phyloP scores from a whole-genome alignment of 805 yeast species.

The Yarrowia keelungensis region DNA sequence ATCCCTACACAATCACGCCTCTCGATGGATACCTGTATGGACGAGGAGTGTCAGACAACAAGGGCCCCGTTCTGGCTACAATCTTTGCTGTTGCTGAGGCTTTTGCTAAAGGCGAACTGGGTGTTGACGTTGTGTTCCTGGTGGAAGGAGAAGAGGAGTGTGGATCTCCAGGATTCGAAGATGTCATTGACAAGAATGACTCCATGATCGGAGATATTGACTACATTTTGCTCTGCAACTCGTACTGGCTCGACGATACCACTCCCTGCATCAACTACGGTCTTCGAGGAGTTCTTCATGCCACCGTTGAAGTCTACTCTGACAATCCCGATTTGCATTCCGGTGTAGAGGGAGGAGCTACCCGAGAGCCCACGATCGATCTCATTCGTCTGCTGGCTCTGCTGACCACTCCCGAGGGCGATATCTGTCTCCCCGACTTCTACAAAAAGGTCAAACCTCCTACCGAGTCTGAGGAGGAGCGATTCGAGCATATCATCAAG shows the following conservation, averaged over 20 bases:
- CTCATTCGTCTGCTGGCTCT: slow-evolving; percentile 73
- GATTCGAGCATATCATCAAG: slow-evolving; percentile 67
- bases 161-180: slow-evolving; percentile 84
- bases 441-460: slow-evolving; percentile 70
- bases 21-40: slow-evolving; percentile 86
- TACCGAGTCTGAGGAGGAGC: slow-evolving; percentile 61
- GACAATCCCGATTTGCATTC: slow-evolving; percentile 91
- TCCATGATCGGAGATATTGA: slow-evolving; percentile 89
- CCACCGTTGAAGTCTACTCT: slow-evolving; percentile 70
- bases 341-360: slow-evolving; percentile 94
- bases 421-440: slow-evolving; percentile 69
- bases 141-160: slow-evolving; percentile 97
- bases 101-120: slow-evolving; percentile 57
- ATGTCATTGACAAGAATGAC: slow-evolving; percentile 73
- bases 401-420: slow-evolving; percentile 63
- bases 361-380: slow-evolving; percentile 88
- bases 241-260: slow-evolving; percentile 90
- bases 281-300: slow-evolving; percentile 86
- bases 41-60: slow-evolving; percentile 92
- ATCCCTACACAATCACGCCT: slow-evolving; percentile 79
- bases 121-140: slow-evolving; percentile 77
- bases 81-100: slow-evolving; percentile 85
- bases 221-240: slow-evolving; percentile 88
- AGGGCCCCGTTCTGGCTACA: slow-evolving; percentile 90
- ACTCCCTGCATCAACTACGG: slow-evolving; percentile 95